Base-by-base conservation (phyloP, 2,329 filamentous ascomycete species). In the Nemania bipapillata region DNA sequence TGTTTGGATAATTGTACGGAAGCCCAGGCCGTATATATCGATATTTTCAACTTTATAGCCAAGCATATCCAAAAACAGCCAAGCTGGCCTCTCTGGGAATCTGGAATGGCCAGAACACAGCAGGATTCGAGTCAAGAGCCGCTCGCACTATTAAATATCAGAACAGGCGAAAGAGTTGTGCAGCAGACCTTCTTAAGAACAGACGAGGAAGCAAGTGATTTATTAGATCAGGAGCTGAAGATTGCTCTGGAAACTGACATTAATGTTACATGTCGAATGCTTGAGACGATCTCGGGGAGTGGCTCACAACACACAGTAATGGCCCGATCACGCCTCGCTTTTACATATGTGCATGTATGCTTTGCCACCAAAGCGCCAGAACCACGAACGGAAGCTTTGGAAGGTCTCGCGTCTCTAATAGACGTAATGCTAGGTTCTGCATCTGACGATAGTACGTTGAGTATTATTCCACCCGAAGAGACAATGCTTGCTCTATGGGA, bases 401-500 rank as follows among this genome's bases (percentile, higher is more conserved):
- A 80, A 12, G 85, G 85, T 53, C 80, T 89, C 4, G 82, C 83
- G 0, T 74, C 77, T 3, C 70, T 84, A 4, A 70, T 89, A 47
- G 84, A 87, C 53, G 68, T 73, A 6, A 72, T 83, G 0, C 71
- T 86, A 4, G 52, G 69, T 24, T 71, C 74, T 0, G 6, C 42
- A 17, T 72, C 64, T 0, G 45, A 57, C 47, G 60, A 57, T 17
- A 53, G 66, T 11, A 72, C 71, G 0, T 30, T 79, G 1, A 69
- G 72, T 2, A 63, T 73, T 11, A 69, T 86, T 4, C 79, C 82
- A 1, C 57, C 76, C 0, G 70, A 74, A 4, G 73, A 79, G 56
- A 72, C 75, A 0, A 77, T 87, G 30, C 70, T 76, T 3, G 66
- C 74, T 11, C 74, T 86, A 12, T 86, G 85, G 85, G 70, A 71